These are phyloP conservation scores for Termitomyces sp. DNA, from an alignment of 768 basidiomycete species.

Conservation along the genomic window DNA sequence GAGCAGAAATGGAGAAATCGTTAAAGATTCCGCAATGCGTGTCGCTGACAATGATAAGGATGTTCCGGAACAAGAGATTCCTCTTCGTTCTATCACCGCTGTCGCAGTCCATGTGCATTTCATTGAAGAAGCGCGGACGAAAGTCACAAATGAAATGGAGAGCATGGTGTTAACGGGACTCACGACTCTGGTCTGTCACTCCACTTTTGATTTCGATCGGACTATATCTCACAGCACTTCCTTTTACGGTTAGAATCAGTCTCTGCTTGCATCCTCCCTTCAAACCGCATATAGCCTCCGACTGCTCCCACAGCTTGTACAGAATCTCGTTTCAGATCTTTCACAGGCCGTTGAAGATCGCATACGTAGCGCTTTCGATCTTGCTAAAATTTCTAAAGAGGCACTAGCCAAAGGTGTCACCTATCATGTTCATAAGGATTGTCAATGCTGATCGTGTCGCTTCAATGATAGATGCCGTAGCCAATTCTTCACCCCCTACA, in stretches of 20 bases:
- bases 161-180: constrained; percentile 83
- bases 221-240: constrained; percentile 7
- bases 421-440: background rate
- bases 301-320: constrained; percentile 79
- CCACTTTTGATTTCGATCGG: background rate
- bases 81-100: constrained; percentile 71
- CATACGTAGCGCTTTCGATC: constrained; percentile 82
- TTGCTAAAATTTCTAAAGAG: constrained; percentile 83
- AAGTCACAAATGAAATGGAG: constrained; percentile 86
- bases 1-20: constrained; percentile 1
- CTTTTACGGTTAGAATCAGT: constrained; percentile 64
- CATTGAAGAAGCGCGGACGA: constrained; percentile 66
- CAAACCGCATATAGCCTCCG: constrained; percentile 95
- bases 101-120: constrained; percentile 68
- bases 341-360: constrained; percentile 81
- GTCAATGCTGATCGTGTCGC: background rate
- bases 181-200: constrained; percentile 61
- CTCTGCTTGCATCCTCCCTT: constrained; percentile 86
- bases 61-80: constrained; percentile 31
- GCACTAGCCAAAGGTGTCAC: constrained; percentile 69
- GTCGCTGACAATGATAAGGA: constrained; percentile 16
- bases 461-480: constrained; percentile 17
- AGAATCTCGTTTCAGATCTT: constrained; percentile 73
- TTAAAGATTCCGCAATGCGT: constrained; percentile 9
- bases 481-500: constrained; percentile 31